phyloP scores from a whole-genome alignment of 2,329 filamentous ascomycete genomes.

The Mycogone perniciosa region DNA sequence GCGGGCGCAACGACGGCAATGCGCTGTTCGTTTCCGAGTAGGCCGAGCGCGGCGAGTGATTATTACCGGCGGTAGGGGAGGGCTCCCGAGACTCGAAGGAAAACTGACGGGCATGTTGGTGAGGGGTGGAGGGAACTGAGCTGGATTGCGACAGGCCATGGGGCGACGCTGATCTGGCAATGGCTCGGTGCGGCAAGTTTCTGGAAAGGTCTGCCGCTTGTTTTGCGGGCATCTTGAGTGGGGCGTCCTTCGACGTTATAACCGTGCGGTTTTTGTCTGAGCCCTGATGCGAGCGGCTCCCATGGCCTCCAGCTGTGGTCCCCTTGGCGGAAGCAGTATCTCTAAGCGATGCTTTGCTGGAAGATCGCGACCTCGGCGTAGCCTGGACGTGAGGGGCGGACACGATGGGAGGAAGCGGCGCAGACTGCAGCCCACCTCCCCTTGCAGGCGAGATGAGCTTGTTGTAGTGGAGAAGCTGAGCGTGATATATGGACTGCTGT shows the following conservation, averaged over 20 bases:
- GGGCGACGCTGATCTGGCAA: constrained; percentile 22
- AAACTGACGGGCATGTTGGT: constrained; percentile 79
- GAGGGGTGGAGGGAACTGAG: constrained; percentile 89
- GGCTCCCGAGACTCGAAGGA: constrained; percentile 71
- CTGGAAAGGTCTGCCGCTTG: constrained; percentile 29
- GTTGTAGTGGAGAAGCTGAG: constrained; percentile 59
- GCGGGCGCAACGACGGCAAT: constrained; percentile 60
- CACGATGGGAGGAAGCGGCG: constrained; percentile 49
- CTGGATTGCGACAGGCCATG: constrained; percentile 56
- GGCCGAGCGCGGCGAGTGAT: constrained; percentile 81
- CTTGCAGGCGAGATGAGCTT: constrained; percentile 54
- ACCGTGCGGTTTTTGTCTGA: constrained; percentile 56
- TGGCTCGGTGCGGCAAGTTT: constrained; percentile 24
- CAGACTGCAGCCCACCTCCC: constrained; percentile 48
- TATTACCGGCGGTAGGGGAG: constrained; percentile 69
- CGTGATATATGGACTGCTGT: constrained; percentile 54
- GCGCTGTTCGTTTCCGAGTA: constrained; percentile 82
- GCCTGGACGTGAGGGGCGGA: constrained; percentile 52
- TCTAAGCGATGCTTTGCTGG: constrained; percentile 54
- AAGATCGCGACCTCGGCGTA: constrained; percentile 50
- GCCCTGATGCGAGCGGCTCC: constrained; percentile 54
- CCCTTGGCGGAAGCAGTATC: constrained; percentile 41
- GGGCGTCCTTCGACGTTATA: constrained; percentile 52
- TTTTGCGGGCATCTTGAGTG: constrained; percentile 45
- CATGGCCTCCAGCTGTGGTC: constrained; percentile 52